Evolutionary conservation across 148 eudicot species (phyloP).

Genomic region (Vaccinium corymbosum): DNA sequence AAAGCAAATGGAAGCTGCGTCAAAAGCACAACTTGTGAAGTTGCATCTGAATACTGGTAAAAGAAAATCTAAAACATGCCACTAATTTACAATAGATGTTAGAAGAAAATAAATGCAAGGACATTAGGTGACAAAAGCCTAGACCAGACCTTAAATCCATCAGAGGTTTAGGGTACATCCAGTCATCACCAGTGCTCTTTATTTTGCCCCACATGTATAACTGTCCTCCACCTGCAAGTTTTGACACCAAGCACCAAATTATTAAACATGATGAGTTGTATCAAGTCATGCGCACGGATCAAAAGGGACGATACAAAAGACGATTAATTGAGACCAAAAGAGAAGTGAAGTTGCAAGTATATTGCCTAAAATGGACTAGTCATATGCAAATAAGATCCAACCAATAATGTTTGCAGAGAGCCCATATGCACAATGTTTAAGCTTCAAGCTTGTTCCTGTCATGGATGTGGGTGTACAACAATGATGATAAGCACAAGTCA

Average conservation of each 20-base stretch:
- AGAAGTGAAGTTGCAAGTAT: neutral
- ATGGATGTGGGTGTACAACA: neutral
- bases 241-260: neutral
- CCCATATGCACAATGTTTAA: neutral
- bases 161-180: slow-evolving; percentile 98
- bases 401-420: neutral
- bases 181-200: slow-evolving; percentile 87
- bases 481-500: neutral
- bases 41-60: neutral
- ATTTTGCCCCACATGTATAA: slow-evolving; percentile 97
- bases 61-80: neutral
- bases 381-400: too few species aligned
- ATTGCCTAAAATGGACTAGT: too few species aligned
- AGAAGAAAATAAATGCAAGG: neutral
- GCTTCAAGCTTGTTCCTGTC: neutral
- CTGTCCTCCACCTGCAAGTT: slow-evolving; percentile 85
- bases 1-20: neutral
- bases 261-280: neutral
- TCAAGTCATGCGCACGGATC: neutral
- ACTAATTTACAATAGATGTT: neutral
- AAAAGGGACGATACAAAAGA: neutral
- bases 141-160: slow-evolving; percentile 84
- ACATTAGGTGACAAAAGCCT: neutral
- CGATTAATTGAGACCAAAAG: neutral
- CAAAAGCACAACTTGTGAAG: neutral